A percentile compares a stretch with the other conserved stretches of the same genome.
phyloP scores from a whole-genome alignment of 2,329 filamentous ascomycete genomes.

The Exophiala bonariae region DNA sequence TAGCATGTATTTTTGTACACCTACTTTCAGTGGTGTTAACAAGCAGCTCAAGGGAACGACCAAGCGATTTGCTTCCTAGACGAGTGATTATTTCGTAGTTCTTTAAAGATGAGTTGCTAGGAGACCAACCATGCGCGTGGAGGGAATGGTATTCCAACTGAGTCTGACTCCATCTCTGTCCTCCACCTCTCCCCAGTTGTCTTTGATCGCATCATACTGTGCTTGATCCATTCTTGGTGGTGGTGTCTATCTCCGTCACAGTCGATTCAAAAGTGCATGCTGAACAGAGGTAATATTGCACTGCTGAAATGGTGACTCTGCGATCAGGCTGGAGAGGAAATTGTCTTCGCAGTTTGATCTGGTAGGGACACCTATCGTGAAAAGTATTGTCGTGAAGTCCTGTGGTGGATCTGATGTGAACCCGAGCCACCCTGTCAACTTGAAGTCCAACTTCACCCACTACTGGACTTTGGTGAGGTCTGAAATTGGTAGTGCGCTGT shows the following conservation, averaged over 20 bases:
- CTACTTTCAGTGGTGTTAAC: constrained; percentile 87
- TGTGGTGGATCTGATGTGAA: too few species aligned
- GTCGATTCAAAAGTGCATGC: constrained; percentile 21
- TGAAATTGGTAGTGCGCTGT: neutral
- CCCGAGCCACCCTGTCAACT: too few species aligned
- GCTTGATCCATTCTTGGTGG: constrained; percentile 64
- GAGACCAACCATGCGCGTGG: constrained; percentile 82
- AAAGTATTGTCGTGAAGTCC: too few species aligned
- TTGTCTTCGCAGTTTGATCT: too few species aligned
- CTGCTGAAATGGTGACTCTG: neutral
- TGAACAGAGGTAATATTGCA: constrained; percentile 3
- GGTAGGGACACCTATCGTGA: too few species aligned
- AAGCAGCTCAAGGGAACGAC: constrained; percentile 95
- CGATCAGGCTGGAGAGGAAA: neutral
- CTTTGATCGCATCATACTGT: constrained; percentile 80
- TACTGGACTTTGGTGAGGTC: constrained; percentile 19
- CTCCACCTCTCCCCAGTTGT: constrained; percentile 95
- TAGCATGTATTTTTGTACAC: neutral
- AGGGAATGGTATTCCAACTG: constrained; percentile 98
- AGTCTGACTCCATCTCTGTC: constrained; percentile 93
- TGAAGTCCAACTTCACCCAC: constrained; percentile 15
- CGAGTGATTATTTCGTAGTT: constrained; percentile 31
- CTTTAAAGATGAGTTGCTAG: constrained; percentile 6
- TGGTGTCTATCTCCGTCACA: constrained; percentile 6
- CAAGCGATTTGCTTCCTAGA: constrained; percentile 84